phyloP scores from a whole-genome alignment of 78 protist genomes.

The Dictyostelium firmibasis region DNA sequence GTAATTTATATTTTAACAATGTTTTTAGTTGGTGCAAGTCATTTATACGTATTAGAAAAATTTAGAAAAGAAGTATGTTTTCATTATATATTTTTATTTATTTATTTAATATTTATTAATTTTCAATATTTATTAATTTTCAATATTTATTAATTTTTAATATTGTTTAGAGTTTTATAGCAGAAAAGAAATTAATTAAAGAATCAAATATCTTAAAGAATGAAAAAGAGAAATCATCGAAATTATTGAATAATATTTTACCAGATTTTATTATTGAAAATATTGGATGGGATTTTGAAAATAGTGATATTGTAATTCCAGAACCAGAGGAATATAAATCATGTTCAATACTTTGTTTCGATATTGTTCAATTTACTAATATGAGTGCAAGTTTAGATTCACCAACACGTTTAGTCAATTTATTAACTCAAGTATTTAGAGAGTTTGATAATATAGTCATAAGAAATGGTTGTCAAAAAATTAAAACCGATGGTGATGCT shows the following conservation, averaged over 20 bases:
- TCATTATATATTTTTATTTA: background rate
- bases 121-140: too few relatives aligned
- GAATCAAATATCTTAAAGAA: constrained; percentile 31
- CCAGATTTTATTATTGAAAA: constrained; percentile 64
- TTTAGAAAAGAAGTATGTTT: constrained; percentile 70
- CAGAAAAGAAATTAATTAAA: constrained; percentile 27
- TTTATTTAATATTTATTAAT: too few relatives aligned
- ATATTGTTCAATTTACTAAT: constrained; percentile 86
- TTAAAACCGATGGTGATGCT: constrained; percentile 82
- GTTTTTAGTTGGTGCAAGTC: constrained; percentile 53
- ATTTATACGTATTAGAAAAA: constrained; percentile 70
- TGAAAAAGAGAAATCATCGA: constrained; percentile 70
- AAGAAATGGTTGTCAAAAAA: constrained; percentile 60
- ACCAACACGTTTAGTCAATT: constrained; percentile 47
- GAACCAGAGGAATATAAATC: constrained; percentile 44
- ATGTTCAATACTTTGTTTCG: constrained; percentile 69
- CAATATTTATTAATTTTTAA: background rate
- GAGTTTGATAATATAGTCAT: constrained; percentile 81
- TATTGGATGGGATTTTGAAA: background rate
- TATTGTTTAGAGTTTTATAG: constrained; percentile 72
- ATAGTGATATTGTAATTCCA: background rate
- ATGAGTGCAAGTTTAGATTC: constrained; percentile 10
- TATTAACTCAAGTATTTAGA: constrained; percentile 84
- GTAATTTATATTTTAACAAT: constrained; percentile 41
- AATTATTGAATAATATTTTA: constrained; percentile 36